These are phyloP conservation scores for Umbelopsis isabellina DNA, from an alignment of 192 early-diverging fungal genomes.

Conservation along the genomic window DNA sequence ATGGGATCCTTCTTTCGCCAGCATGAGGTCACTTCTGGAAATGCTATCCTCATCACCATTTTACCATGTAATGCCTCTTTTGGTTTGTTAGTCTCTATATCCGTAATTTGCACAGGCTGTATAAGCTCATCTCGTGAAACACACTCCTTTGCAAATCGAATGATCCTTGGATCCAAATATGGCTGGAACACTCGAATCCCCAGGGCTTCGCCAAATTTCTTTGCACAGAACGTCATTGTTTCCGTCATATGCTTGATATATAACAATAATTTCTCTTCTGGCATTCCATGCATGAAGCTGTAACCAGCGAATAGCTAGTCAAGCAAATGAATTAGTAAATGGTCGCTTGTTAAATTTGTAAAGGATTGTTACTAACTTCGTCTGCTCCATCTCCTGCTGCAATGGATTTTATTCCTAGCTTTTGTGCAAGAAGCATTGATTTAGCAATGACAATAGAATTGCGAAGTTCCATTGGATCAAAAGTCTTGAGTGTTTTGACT, in stretches of 20 bases:
- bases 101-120: conserved; percentile 24
- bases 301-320: conserved; percentile 67
- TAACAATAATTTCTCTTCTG: conserved; percentile 43
- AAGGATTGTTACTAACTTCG: conserved; percentile 35
- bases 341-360: not conserved
- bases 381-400: conserved; percentile 72
- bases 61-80: conserved; percentile 53
- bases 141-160: conserved; percentile 57
- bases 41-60: conserved; percentile 60
- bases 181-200: conserved; percentile 54
- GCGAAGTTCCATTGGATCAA: conserved; percentile 76
- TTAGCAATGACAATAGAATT: conserved; percentile 62
- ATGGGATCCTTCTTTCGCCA: conserved; percentile 72
- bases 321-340: not conserved
- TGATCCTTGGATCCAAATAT: conserved; percentile 54
- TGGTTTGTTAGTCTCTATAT: conserved; percentile 17
- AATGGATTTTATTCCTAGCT: conserved; percentile 48
- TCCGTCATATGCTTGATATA: conserved; percentile 55
- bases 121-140: conserved; percentile 17
- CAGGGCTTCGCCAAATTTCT: conserved; percentile 48
- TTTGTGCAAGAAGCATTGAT: conserved; percentile 49
- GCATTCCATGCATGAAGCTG: conserved; percentile 59
- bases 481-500: conserved; percentile 58
- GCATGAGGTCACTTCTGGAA: conserved; percentile 61
- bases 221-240: conserved; percentile 57